phyloP scores from a whole-genome alignment of 106 monocot genomes.

The Dendrobium huoshanense region DNA sequence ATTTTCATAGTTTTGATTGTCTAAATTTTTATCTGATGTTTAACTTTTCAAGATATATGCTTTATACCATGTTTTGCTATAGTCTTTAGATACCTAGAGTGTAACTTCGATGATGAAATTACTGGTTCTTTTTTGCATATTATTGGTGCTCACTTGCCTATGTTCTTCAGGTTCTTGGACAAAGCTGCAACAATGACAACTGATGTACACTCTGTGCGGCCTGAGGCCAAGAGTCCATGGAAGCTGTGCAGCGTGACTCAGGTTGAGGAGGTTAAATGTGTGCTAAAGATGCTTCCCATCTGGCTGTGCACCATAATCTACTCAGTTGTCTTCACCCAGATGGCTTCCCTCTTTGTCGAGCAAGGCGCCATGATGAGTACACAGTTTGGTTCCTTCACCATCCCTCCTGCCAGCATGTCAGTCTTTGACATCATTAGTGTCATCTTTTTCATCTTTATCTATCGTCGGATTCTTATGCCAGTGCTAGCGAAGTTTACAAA shows the following conservation, averaged over 20 bases:
- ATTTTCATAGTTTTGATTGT: no score
- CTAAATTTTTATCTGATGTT: no score
- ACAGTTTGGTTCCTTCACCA: slow-evolving; percentile 31
- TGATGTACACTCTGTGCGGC: slow-evolving; percentile 6
- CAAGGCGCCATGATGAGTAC: slow-evolving; percentile 58
- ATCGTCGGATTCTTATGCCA: slow-evolving; percentile 34
- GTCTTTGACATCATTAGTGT: slow-evolving; percentile 59
- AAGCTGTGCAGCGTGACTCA: slow-evolving; percentile 72
- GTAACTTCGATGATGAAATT: no score
- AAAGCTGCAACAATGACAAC: slow-evolving; percentile 46
- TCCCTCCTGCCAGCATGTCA: slow-evolving; percentile 76
- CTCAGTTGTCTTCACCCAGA: slow-evolving; percentile 84
- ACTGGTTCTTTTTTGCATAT: no score
- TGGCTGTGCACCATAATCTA: slow-evolving; percentile 78
- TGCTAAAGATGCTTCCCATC: slow-evolving; percentile 68
- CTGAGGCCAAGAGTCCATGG: slow-evolving; percentile 30
- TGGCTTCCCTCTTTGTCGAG: slow-evolving; percentile 79
- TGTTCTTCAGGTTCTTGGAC: slow-evolving; percentile 46
- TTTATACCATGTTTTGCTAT: no score
- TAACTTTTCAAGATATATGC: no score
- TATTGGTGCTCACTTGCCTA: neutral
- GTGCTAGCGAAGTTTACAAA: slow-evolving; percentile 10
- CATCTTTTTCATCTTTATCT: slow-evolving; percentile 37
- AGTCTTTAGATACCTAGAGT: no score
- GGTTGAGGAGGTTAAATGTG: slow-evolving; percentile 81